Conservation (phyloP, 2,329 filamentous ascomycete species). For the Pleoardoris graminearum region DNA sequence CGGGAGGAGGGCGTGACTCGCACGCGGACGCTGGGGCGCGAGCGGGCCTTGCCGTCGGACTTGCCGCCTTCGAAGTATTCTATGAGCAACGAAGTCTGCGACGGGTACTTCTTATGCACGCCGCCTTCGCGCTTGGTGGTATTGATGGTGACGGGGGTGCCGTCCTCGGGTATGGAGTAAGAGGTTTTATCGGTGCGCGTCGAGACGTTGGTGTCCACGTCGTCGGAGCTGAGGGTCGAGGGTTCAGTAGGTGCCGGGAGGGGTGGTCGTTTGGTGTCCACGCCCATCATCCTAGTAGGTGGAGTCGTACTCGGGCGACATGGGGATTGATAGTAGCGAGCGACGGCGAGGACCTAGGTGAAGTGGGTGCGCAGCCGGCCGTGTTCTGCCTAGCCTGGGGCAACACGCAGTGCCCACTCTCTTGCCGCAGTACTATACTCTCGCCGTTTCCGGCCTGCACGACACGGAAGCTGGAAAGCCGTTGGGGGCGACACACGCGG, state of each 20-base stretch:
- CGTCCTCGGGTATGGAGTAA: conserved; percentile 82
- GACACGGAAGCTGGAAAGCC: conserved; percentile 14
- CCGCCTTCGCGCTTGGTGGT: conserved; percentile 68
- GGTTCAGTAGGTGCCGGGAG: conserved; percentile 80
- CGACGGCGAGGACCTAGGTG: background rate
- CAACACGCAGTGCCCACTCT: too few species aligned
- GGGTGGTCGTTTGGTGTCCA: conserved; percentile 59
- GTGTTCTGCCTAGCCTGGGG: conserved; percentile 3
- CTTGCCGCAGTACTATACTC: too few species aligned
- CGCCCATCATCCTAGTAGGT: conserved; percentile 48
- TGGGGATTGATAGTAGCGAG: conserved; percentile 23
- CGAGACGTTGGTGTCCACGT: conserved; percentile 69
- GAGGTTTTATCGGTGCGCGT: conserved; percentile 70
- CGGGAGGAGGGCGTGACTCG: conserved; percentile 72
- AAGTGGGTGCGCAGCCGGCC: background rate
- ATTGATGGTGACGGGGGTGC: conserved; percentile 87
- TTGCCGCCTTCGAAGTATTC: conserved; percentile 92
- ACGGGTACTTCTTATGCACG: conserved; percentile 60
- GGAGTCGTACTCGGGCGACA: conserved; percentile 32
- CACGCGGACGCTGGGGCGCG: conserved; percentile 80
- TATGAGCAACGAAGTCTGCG: conserved; percentile 88
- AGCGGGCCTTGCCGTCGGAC: conserved; percentile 61
- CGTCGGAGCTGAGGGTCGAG: conserved; percentile 62
- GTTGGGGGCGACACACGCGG: conserved; percentile 8
- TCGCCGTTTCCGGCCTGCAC: too few species aligned